phyloP scores from a whole-genome alignment of 805 yeast species.

The Blastobotrys mokoenaii region DNA sequence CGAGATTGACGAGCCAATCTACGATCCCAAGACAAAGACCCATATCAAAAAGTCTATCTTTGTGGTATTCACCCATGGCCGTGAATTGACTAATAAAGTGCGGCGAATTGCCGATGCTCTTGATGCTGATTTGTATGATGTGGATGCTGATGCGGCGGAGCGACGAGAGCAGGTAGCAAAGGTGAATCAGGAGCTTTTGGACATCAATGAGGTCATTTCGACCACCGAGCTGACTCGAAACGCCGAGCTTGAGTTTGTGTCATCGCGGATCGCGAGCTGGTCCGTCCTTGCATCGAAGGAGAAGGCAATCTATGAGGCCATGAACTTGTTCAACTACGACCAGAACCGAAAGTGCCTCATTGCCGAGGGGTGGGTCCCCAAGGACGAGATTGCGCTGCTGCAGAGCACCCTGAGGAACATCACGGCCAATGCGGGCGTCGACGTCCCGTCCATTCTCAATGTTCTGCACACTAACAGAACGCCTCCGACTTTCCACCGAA shows the following conservation, averaged over 20 bases:
- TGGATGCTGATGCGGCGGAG: conserved; percentile 39
- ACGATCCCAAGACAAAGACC: conserved; percentile 50
- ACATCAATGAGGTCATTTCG: conserved; percentile 50
- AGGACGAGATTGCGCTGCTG: conserved; percentile 59
- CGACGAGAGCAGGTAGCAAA: conserved; percentile 30
- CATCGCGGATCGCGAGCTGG: conserved; percentile 72
- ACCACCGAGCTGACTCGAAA: conserved; percentile 61
- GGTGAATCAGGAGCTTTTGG: conserved; percentile 42
- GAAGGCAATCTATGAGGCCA: conserved; percentile 67
- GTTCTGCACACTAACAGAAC: conserved; percentile 66
- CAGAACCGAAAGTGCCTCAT: conserved; percentile 76
- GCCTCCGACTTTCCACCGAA: conserved; percentile 92
- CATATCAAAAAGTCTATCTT: conserved; percentile 70
- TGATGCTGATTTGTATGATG: conserved; percentile 68
- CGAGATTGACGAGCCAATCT: conserved; percentile 62
- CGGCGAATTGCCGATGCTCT: conserved; percentile 81
- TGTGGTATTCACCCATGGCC: conserved; percentile 88
- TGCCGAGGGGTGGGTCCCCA: conserved; percentile 97
- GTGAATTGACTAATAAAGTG: conserved; percentile 59
- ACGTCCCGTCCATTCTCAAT: conserved; percentile 40
- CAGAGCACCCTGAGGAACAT: conserved; percentile 58
- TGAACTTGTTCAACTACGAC: conserved; percentile 75
- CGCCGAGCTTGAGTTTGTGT: conserved; percentile 71
- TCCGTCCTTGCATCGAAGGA: conserved; percentile 62
- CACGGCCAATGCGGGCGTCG: conserved; percentile 41